Conservation (phyloP, 1,284 basidiomycete genomes). For the Tremellales sp. region DNA sequence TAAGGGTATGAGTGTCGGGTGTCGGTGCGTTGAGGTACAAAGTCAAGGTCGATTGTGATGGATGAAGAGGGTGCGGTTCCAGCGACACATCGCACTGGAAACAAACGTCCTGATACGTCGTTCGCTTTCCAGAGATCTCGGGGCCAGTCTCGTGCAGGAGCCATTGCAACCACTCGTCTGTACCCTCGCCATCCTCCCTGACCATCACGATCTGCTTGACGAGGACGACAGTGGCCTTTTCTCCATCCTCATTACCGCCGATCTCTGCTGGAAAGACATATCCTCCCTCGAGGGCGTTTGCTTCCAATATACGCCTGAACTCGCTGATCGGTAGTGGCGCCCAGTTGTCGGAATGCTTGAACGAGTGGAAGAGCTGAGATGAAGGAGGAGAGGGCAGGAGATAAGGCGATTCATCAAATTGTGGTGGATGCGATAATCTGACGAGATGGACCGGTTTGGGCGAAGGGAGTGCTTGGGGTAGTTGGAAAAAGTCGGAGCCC, state of each 20-base stretch:
- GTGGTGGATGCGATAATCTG: conserved; percentile 28
- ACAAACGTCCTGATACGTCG: conserved; percentile 42
- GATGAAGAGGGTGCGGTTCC: conserved; percentile 35
- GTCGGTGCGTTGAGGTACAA: conserved; percentile 38
- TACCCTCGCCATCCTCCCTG: conserved; percentile 20
- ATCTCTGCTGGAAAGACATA: conserved; percentile 29
- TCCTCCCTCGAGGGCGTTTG: conserved; percentile 38
- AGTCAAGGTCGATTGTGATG: conserved; percentile 36
- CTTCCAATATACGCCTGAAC: conserved; percentile 36
- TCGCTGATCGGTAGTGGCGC: conserved; percentile 26
- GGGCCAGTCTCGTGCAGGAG: conserved; percentile 36
- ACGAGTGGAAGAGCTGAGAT: conserved; percentile 9
- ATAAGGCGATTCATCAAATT: conserved; percentile 20
- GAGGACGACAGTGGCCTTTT: conserved; percentile 38
- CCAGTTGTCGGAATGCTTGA: conserved; percentile 29
- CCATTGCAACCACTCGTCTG: conserved; percentile 39
- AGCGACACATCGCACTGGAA: conserved; percentile 28
- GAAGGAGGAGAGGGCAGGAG: conserved; percentile 10
- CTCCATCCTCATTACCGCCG: conserved; percentile 39
- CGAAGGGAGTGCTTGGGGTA: conserved; percentile 27
- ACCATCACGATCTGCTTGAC: conserved; percentile 47
- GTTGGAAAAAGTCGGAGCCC: conserved; percentile 50
- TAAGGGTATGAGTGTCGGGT: conserved; percentile 57
- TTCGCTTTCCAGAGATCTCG: conserved; percentile 29
- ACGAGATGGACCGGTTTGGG: conserved; percentile 38